These are phyloP conservation scores for Hortiboletus campestris DNA, from an alignment of 768 basidiomycete genomes.

Conservation along the genomic window DNA sequence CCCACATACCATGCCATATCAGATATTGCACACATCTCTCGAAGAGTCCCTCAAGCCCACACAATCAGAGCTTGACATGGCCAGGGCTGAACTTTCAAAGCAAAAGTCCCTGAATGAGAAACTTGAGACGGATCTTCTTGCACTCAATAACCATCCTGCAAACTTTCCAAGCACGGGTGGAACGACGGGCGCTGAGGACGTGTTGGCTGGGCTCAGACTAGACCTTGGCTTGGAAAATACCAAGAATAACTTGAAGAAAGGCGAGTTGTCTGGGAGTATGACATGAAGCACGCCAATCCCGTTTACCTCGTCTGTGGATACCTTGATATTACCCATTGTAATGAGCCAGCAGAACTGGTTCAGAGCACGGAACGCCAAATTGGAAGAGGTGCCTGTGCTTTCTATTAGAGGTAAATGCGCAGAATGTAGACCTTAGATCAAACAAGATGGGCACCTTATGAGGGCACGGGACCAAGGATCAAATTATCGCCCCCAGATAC, in stretches of 20 bases:
- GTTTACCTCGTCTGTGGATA: constrained; percentile 76
- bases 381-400: constrained; percentile 75
- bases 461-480: too few species aligned
- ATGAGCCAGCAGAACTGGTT: constrained; percentile 98
- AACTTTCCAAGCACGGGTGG: constrained; percentile 21
- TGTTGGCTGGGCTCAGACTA: constrained; percentile 71
- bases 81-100: constrained; percentile 68
- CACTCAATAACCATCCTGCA: constrained; percentile 56
- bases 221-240: constrained; percentile 34
- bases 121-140: constrained; percentile 87
- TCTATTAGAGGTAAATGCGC: too few species aligned
- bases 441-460: too few species aligned
- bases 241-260: constrained; percentile 18
- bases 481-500: too few species aligned
- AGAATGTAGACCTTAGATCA: too few species aligned
- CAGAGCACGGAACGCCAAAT: constrained; percentile 92
- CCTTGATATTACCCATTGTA: constrained; percentile 96
- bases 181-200: constrained; percentile 42
- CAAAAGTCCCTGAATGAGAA: constrained; percentile 82
- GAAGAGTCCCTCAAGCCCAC: constrained; percentile 61
- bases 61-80: constrained; percentile 55
- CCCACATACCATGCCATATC: not conserved
- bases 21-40: constrained; percentile 85
- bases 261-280: constrained; percentile 16
- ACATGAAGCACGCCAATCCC: constrained; percentile 63